phyloP scores from a whole-genome alignment of 2,329 filamentous ascomycete genomes.

The Aspergillus ruber region DNA sequence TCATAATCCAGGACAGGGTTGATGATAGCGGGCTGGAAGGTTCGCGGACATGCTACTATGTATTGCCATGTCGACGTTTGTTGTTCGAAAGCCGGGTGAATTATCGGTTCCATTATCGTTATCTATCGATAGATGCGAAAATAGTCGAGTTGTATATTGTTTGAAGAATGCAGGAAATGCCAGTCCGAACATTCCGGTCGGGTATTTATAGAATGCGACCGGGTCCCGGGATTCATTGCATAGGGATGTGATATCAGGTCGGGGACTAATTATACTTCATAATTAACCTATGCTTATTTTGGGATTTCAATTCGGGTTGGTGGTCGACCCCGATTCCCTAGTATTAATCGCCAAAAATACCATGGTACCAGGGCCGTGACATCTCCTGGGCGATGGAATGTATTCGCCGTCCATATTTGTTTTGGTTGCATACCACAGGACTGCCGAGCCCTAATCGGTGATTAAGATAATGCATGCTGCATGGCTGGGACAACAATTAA shows the following conservation, averaged over 20 bases:
- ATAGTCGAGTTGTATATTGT: not conserved
- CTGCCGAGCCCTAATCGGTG: not conserved
- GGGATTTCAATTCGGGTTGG: no score
- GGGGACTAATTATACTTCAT: no score
- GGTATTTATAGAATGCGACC: not conserved
- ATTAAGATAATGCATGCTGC: not conserved
- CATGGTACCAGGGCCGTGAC: not conserved
- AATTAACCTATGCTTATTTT: no score
- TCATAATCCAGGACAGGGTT: constrained; percentile 56
- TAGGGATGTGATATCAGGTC: no score
- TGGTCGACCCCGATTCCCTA: no score
- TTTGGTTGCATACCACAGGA: not conserved
- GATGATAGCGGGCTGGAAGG: constrained; percentile 48
- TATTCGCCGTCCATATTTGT: not conserved
- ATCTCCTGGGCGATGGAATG: not conserved
- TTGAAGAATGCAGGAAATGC: not conserved
- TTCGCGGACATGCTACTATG: constrained; percentile 48
- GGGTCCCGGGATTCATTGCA: no score
- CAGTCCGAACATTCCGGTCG: not conserved
- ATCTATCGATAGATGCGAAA: not conserved
- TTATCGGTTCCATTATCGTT: constrained; percentile 22
- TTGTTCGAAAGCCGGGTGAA: constrained; percentile 35
- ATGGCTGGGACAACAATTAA: not conserved
- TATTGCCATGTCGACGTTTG: constrained; percentile 53
- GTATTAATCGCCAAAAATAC: not conserved